Evolutionary conservation across 495 filamentous ascomycete genomes (phyloP), one percentile per base, ranked within the genome.

Genomic region (Xylaria intraflava): DNA sequence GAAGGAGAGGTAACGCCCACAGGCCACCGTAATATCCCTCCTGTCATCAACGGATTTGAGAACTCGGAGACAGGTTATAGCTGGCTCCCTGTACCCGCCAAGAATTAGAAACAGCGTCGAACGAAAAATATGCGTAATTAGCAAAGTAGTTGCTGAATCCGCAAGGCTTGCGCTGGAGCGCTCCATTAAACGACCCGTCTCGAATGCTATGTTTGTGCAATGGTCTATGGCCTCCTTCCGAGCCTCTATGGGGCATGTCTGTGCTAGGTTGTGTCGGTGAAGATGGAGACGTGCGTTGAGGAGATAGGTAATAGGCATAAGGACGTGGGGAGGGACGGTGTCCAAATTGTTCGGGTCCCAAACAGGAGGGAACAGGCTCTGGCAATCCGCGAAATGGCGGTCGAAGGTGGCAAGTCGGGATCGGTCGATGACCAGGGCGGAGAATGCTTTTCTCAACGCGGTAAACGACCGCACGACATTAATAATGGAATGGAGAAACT

Each of bases 71-170:
- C 90, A 94, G 4, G 76, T 77, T 6, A 86, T 62, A 1, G 93
- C 91, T 0, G 82, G 74, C 5, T 82, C 78, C 65, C 83, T 92
- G 41, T 87, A 82, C 42, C 83, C 79, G 0, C 81, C 81, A 50
- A 92, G 83, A 19, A 89, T 78, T 9, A 96, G 74, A 55, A 96
- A 82, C 1, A 98, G 75, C 7, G 85, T 80, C 61, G 88, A 95
- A 27, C 94, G 88, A 85, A 92, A 97, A 48, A 95, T 75, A 62
- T 98, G 94, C 3, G 84, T 85, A 56, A 89, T 87, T 9, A 93
- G 76, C 8, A 78, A 66, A 6, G 69, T 62, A 1, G 74, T 75
- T 12, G 75, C 73, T 10, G 69, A 66, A 45, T 75, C 66, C 43
- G 68, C 64, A 1, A 78, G 66, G 23, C 64, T 60, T 3, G 66